Evolutionary conservation across 2,329 filamentous ascomycete genomes (phyloP), one percentile per base, ranked within the genome.

Genomic region (Periglandula ipomoeae): DNA sequence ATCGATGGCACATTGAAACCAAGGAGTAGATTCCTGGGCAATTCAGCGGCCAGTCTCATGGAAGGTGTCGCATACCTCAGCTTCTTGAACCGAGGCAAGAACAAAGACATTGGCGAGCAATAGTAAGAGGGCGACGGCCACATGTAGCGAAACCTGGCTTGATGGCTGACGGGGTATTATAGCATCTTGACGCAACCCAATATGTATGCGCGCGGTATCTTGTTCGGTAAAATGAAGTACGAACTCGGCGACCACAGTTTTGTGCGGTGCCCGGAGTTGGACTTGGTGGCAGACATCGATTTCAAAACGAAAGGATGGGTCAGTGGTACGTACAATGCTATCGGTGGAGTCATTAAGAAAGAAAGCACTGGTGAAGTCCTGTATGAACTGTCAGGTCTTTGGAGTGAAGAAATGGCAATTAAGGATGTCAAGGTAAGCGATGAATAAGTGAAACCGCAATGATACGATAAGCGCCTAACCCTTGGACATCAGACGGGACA

Each of bases 191-290:
- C 93, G 4, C 93, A 98, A 62, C 93, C 93, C 17, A 98, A 98
- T 71, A 98, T 98, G 89, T 98, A 98, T 66, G 93, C 91, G 20
- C 81, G 93, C 53, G 91, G 93, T 32, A 97, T 98, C 52, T 74
- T 98, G 8, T 96, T 98, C 61, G 93, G 93, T 43, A 97, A 96
- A 67, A 97, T 98, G 93, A 97, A 96, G 68, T 98, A 97, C 67
- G 93, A 98, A 71, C 81, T 98, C 7, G 93, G 91, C 55, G 91
- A 97, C 65, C 90, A 95, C 70, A 95, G 90, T 64, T 88, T 89
- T 59, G 87, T 98, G 19, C 80, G 84, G 56, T 97, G 93, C 65
- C 89, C 91, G 0, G 91, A 97, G 65, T 79, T 89, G 17, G 84
- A 89, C 50, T 75, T 98, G 17, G 79, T 82, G 23, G 91, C 89